A percentile compares a stretch with the other conserved stretches of the same genome.
Conservation (phyloP, 495 filamentous ascomycete species). For the Penicillium simplicissimum region DNA sequence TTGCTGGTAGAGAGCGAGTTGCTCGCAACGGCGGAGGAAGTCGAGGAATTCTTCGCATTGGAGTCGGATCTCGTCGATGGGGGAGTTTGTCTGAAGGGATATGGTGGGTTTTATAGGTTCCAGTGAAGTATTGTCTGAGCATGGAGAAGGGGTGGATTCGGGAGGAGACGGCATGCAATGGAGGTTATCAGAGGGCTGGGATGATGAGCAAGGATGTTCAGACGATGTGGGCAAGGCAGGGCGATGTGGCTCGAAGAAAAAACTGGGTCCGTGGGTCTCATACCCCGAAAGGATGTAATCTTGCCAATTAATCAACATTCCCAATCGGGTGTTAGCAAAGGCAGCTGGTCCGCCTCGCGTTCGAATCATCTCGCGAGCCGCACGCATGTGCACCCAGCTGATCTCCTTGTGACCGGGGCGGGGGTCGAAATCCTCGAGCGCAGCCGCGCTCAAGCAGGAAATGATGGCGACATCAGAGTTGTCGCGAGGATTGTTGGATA, state of each 20-base stretch:
- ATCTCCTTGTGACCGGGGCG: conserved; percentile 40
- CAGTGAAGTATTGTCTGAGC: conserved; percentile 12
- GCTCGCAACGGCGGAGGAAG: conserved; percentile 41
- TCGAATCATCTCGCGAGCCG: conserved; percentile 42
- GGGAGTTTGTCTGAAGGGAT: conserved; percentile 4
- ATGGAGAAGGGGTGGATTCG: conserved; percentile 24
- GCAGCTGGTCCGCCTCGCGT: conserved; percentile 39
- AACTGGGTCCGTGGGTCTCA: conserved; percentile 35
- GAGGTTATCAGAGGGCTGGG: conserved; percentile 7
- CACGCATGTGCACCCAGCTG: conserved; percentile 43
- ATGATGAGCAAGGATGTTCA: background rate
- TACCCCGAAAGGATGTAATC: conserved; percentile 46
- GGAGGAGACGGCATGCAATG: conserved; percentile 28
- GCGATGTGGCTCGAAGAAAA: conserved; percentile 32
- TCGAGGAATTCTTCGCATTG: conserved; percentile 43
- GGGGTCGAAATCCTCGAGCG: conserved; percentile 44
- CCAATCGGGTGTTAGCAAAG: conserved; percentile 40
- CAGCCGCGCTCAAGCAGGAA: conserved; percentile 42
- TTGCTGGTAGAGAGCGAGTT: conserved; percentile 33
- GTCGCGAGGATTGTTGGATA: conserved; percentile 28
- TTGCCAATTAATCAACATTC: conserved; percentile 47
- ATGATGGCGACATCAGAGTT: conserved; percentile 42
- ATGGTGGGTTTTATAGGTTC: conserved; percentile 5
- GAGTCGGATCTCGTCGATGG: conserved; percentile 33
- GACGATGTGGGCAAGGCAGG: background rate